A percentile compares a stretch with the other conserved stretches of the same genome.
Conservation (phyloP, 257 asterid species). For the Lycium barbarum region DNA sequence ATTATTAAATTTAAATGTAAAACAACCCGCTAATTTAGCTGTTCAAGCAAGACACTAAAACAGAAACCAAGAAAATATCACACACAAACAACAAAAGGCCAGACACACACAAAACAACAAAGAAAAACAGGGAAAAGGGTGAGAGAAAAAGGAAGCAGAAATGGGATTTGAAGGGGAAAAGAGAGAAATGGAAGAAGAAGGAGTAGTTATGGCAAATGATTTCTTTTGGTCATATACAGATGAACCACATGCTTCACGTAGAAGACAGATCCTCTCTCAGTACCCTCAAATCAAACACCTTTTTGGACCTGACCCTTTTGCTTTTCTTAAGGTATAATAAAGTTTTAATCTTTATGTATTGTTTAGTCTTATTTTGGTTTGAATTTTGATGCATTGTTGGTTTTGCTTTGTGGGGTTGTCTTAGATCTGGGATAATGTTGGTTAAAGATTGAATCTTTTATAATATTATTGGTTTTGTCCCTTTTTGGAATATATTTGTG, state of each 20-base stretch:
- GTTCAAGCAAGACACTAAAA: too few species aligned
- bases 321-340: conserved; percentile 70
- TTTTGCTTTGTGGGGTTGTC: neutral
- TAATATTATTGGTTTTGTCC: neutral
- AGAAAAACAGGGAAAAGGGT: neutral
- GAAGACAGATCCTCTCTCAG: conserved; percentile 84
- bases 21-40: too few species aligned
- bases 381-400: neutral
- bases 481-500: neutral
- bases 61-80: neutral
- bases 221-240: conserved; percentile 95
- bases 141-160: conserved; percentile 28
- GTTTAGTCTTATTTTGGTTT: neutral
- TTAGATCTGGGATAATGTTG: neutral
- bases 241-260: conserved; percentile 93
- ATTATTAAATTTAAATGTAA: too few species aligned
- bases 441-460: neutral
- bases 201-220: conserved; percentile 65
- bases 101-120: neutral
- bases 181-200: conserved; percentile 54
- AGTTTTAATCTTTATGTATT: neutral
- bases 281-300: conserved; percentile 84
- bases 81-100: neutral
- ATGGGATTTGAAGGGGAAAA: conserved; percentile 61
- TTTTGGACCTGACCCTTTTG: conserved; percentile 91